Evolutionary conservation across 768 basidiomycete genomes (phyloP), one percentile per base, ranked within the genome.

Genomic region (Aureoboletus auriporus): DNA sequence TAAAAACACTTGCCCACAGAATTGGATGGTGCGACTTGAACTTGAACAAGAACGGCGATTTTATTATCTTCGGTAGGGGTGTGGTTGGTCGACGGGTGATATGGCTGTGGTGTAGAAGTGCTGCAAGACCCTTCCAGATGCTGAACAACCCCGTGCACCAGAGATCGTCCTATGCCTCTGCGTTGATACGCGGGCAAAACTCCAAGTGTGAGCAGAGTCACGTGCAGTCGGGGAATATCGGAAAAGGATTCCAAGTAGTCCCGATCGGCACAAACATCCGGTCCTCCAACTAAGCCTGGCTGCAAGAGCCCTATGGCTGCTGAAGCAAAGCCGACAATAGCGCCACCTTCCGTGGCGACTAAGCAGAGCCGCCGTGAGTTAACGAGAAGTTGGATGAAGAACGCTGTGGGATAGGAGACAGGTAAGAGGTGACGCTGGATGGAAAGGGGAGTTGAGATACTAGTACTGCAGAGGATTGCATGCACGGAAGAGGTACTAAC

Each of bases 331-430:
- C 65, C 65, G 4, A 66, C 9, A 28, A 68, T 42, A 3, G 46
- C 28, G 2, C 38, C 50, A 30, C 37, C 39, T n/a, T 60, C 60
- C n/a, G 38, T 50, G 4, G 67, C 67, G 6, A 66, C 49, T 1
- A 68, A 20, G 47, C 65, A 68, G 23, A 69, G 62, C 13, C 55
- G 67, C 36, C 50, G 50, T 1, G 65, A 52, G 9, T 67, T 60
- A 7, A 69, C 44, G 8, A 69, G 56, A 16, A 66, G 62, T 31
- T 66, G 65, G 20, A 69, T 35, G 40, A 69, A 66, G 45, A 66
- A 66, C n/a, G 67, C 46, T 2, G 47, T 14, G 9, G 65, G 65
- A 44, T 66, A 66, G 42, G 60, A 49, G 41, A 57, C 47, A 10
- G 65, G 60, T 8, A 66, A 52, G 31, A 66, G 58, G 29, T 39